Evolutionary conservation across 345 rosid genomes (phyloP).

Genomic region (Aethionema arabicum): DNA sequence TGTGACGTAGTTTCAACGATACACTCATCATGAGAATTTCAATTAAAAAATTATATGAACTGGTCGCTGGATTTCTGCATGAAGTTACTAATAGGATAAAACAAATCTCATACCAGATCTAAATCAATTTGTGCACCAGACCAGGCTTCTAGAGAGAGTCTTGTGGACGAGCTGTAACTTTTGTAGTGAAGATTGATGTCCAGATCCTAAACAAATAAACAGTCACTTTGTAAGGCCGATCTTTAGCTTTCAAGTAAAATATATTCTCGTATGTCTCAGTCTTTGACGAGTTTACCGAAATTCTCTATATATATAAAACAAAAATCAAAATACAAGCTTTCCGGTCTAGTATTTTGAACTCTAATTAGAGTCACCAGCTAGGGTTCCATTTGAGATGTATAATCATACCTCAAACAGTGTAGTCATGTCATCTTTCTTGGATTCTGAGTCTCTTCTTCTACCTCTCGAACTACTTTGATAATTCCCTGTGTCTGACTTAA

Average conservation of each 20-base stretch:
- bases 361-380: too few species aligned
- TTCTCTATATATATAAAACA: too few species aligned
- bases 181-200: conserved; percentile 68
- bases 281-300: background rate
- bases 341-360: too few species aligned
- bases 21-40: conserved; percentile 17
- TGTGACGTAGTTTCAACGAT: conserved; percentile 33
- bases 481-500: conserved; percentile 60
- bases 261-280: conserved; percentile 14
- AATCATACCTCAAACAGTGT: conserved; percentile 72
- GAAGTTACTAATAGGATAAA: conserved; percentile 13
- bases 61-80: conserved; percentile 6
- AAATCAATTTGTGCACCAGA: conserved; percentile 80
- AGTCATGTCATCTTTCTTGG: conserved; percentile 66
- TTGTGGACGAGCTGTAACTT: conserved; percentile 63
- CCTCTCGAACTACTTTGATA: conserved; percentile 73
- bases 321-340: too few species aligned
- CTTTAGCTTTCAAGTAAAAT: conserved; percentile 10
- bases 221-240: conserved; percentile 13
- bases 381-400: too few species aligned
- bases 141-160: conserved; percentile 87
- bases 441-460: conserved; percentile 69
- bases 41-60: background rate
- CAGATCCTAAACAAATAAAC: conserved; percentile 53
- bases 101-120: conserved; percentile 61